A percentile compares a stretch with the other conserved stretches of the same genome.
phyloP scores from a whole-genome alignment of 2,329 filamentous ascomycete genomes.

The Fusarium beomiforme region DNA sequence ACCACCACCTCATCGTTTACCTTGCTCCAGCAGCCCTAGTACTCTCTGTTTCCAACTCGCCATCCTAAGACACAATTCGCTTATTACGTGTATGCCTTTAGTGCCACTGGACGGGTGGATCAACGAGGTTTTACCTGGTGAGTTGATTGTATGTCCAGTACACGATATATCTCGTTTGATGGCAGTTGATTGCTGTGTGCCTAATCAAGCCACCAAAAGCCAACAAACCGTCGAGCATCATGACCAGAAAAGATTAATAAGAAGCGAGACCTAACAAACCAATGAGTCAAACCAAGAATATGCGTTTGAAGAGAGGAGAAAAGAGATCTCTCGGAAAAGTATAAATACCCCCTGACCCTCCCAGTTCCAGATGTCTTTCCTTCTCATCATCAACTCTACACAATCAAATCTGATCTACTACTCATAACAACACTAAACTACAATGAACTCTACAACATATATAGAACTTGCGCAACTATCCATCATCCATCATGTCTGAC shows the following conservation, averaged over 20 bases:
- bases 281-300: neutral
- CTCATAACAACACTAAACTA: neutral
- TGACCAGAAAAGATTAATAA: neutral
- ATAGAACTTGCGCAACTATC: neutral
- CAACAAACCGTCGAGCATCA: neutral
- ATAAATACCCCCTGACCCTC: conserved; percentile 10
- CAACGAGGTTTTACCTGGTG: neutral
- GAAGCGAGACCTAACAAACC: neutral
- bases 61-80: neutral
- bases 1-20: neutral
- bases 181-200: neutral
- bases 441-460: neutral
- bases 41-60: neutral
- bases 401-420: neutral
- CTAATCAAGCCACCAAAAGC: neutral
- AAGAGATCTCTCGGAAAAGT: neutral
- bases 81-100: neutral
- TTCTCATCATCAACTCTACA: neutral
- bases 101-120: neutral
- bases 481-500: conserved; percentile 12
- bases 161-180: neutral
- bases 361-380: neutral
- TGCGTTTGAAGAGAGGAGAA: neutral
- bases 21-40: neutral
- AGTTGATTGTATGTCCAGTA: neutral